Base-by-base conservation (phyloP, 192 early-diverging fungal species). In the Geranomyces michiganensis region DNA sequence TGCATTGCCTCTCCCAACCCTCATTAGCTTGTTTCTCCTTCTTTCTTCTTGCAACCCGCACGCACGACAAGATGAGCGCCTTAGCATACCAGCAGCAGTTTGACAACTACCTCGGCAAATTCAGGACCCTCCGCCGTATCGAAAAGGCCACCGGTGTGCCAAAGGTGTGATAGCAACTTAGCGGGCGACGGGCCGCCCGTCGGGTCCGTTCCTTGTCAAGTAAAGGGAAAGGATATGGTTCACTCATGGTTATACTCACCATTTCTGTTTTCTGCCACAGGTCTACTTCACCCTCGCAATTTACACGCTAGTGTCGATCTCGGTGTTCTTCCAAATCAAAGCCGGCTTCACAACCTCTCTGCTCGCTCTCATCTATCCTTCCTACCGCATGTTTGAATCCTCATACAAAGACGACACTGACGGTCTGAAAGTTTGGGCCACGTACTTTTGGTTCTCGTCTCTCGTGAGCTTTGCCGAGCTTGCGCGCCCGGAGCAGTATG, bases 261-360 rank as follows among this genome's bases (percentile, higher is more conserved):
- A 27, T 19, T 61, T n/a, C 5, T 61, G 4, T 3, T 19, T n/a
- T 41, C 5, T 41, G 26, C n/a, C 21, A 21, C 49, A 74, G 72
- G 64, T 67, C 4, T 78, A 76, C 70, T 71, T 79, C 48, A 74
- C 74, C 24, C 45, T 76, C 5, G 76, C 62, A 47, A 56, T 74
- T 17, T 74, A 79, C 72, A 21, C 77, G 46, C 53, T 82, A 22
- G 67, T 69, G 44, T 74, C 81, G 64, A 62, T 82, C 66, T 82
- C 81, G 15, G 78, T 82, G 13, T 73, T 82, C 55, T 82, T 82
- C 78, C 70, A 82, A 55, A 59, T 82, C 27, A 66, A 47, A 21
- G 77, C 78, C 73, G 72, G 71, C 45, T 70, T 82, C 59, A 78
- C 81, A 31, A 79, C 77, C 27, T 59, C 44, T 51, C 41, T 77